phyloP scores from a whole-genome alignment of 1,284 basidiomycete genomes.

The Neotropicomus parvogracilis region DNA sequence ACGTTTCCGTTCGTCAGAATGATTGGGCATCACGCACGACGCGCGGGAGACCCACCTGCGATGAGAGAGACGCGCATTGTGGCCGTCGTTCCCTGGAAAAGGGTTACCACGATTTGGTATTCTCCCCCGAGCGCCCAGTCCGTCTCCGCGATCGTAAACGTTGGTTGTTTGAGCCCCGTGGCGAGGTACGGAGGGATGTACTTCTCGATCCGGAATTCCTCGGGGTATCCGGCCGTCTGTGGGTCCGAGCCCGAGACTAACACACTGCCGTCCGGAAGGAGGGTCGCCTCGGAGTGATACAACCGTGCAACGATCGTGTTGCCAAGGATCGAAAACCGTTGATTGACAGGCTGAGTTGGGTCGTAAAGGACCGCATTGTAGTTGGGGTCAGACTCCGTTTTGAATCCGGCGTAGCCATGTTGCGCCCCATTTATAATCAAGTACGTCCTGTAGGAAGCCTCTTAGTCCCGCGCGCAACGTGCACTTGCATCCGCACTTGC shows the following conservation, averaged over 20 bases:
- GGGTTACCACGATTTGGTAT: slow-evolving; percentile 50
- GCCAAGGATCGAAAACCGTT: slow-evolving; percentile 63
- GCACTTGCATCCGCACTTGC: not conserved
- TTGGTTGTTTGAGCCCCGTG: slow-evolving; percentile 53
- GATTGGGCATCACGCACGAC: not conserved
- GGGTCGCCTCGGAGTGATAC: slow-evolving; percentile 75
- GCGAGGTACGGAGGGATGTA: slow-evolving; percentile 72
- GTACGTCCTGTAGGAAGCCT: slow-evolving; percentile 50
- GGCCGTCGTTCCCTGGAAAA: slow-evolving; percentile 54
- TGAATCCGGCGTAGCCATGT: slow-evolving; percentile 71
- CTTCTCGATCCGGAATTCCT: slow-evolving; percentile 74
- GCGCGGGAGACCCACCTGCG: slow-evolving; percentile 39
- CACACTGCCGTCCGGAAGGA: slow-evolving; percentile 67
- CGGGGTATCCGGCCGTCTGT: slow-evolving; percentile 50
- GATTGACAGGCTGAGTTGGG: slow-evolving; percentile 53
- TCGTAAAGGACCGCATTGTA: slow-evolving; percentile 65
- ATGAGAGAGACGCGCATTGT: slow-evolving; percentile 61
- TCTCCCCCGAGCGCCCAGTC: slow-evolving; percentile 59
- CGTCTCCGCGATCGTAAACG: slow-evolving; percentile 50
- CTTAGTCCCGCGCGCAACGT: not conserved
- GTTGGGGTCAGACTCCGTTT: slow-evolving; percentile 63
- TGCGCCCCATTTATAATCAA: slow-evolving; percentile 66
- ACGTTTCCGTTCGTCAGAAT: not conserved
- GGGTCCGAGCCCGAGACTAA: slow-evolving; percentile 75
- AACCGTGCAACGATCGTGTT: slow-evolving; percentile 75